Conservation (phyloP, 805 yeast genomes). For the Candida incommunis region DNA sequence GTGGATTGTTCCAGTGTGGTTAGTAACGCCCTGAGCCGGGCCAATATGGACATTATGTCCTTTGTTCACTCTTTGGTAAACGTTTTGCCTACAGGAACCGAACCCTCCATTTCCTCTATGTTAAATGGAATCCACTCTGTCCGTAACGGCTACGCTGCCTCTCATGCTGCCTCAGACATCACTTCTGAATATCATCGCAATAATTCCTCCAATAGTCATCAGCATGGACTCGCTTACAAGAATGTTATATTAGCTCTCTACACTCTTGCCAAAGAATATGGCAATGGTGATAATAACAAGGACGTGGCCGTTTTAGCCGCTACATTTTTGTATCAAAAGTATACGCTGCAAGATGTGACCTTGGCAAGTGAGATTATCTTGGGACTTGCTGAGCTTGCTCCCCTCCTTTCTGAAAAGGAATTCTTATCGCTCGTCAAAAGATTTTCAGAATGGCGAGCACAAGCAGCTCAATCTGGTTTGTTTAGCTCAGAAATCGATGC, state of each 20-base stretch:
- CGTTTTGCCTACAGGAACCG: background rate
- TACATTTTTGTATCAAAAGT: constrained; percentile 70
- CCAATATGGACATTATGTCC: constrained; percentile 7
- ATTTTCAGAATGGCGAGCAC: constrained; percentile 21
- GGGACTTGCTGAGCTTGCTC: constrained; percentile 52
- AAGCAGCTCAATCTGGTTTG: constrained; percentile 34
- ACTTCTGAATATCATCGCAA: background rate
- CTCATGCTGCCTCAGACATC: background rate
- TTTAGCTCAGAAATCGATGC: constrained; percentile 11
- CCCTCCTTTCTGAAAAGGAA: constrained; percentile 48
- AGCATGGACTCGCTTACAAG: constrained; percentile 28
- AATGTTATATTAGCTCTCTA: constrained; percentile 59
- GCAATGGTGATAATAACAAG: constrained; percentile 44
- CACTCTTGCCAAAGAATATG: constrained; percentile 49
- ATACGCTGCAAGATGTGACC: constrained; percentile 28
- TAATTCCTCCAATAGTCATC: constrained; percentile 3
- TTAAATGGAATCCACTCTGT: background rate
- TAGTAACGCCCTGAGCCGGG: constrained; percentile 4
- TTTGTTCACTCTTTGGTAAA: constrained; percentile 7
- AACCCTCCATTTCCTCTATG: background rate
- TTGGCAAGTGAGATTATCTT: constrained; percentile 44
- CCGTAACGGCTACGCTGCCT: background rate
- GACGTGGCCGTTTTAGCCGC: constrained; percentile 65
- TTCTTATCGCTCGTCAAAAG: constrained; percentile 47
- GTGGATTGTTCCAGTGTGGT: constrained; percentile 7